Evolutionary conservation across 2,329 filamentous ascomycete species (phyloP).

Genomic region (Aspergillus melleus): DNA sequence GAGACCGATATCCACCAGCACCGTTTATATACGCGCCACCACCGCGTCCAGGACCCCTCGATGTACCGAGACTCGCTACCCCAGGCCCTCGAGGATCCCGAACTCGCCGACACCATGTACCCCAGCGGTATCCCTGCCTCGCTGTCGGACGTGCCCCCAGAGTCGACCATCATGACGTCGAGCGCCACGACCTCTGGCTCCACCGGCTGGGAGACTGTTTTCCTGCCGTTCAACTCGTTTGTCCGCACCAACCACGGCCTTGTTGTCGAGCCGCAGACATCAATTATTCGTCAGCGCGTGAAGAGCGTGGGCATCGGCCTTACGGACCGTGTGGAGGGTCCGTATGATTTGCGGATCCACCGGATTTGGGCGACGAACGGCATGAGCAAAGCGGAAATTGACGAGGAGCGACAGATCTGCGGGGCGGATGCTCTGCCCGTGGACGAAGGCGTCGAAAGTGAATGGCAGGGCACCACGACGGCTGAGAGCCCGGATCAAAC

Average conservation of each 20-base stretch:
- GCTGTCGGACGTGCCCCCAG: slow-evolving; percentile 40
- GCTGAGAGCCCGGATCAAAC: slow-evolving; percentile 10
- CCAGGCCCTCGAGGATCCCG: slow-evolving; percentile 22
- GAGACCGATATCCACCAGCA: slow-evolving; percentile 97
- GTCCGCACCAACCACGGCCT: slow-evolving; percentile 91
- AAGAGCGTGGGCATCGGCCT: slow-evolving; percentile 82
- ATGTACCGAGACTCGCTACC: slow-evolving; percentile 17
- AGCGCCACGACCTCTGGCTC: slow-evolving; percentile 59
- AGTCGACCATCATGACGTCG: slow-evolving; percentile 35
- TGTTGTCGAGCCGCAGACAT: slow-evolving; percentile 88
- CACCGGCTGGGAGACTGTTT: slow-evolving; percentile 92
- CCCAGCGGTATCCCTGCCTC: slow-evolving; percentile 33
- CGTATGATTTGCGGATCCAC: slow-evolving; percentile 83
- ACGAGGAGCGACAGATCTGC: slow-evolving; percentile 43
- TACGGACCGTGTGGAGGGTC: slow-evolving; percentile 84
- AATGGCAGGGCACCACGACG: slow-evolving; percentile 22
- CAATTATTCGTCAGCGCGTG: slow-evolving; percentile 83
- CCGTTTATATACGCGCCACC: slow-evolving; percentile 62
- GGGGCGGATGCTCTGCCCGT: slow-evolving; percentile 39
- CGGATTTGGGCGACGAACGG: slow-evolving; percentile 89
- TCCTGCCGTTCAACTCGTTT: slow-evolving; percentile 88
- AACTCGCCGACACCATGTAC: slow-evolving; percentile 24
- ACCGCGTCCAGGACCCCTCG: slow-evolving; percentile 29
- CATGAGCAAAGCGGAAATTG: slow-evolving; percentile 40
- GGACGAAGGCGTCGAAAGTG: slow-evolving; percentile 35